Base-by-base conservation (phyloP, 129 eudicot species). In the Flaveria brownii region DNA sequence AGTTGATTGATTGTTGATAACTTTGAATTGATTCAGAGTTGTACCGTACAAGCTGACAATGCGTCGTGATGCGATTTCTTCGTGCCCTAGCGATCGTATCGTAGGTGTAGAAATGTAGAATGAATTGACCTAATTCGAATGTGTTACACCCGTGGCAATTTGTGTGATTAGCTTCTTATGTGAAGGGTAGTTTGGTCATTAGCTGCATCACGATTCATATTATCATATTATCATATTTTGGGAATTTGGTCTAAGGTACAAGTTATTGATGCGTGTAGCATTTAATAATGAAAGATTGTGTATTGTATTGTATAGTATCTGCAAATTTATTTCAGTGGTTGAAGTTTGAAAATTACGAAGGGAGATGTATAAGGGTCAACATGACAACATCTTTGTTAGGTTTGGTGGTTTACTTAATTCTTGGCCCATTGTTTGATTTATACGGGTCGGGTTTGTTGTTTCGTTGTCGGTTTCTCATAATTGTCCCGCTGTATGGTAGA, bases 261-360 rank as follows among this genome's bases (percentile, higher is more conserved):
- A 80, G 75, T 74, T 30, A 66, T 54, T 54, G 59, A 73, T 80
- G 79, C 83, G 54, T 80, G 70, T 67, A 45, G 75, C 84, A 80
- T 67, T 66, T 80, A 74, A 74, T 36, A 78, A 43, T 23, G 57
- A 56, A 70, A 54, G 36, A 46, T 50, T 79, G 26, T 49, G 78
- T 78, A 46, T 71, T 49, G 78, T 78, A 46, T 71, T 49, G 25
- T 33, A 14, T 17, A 36, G 30, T 46, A 33, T 59, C 56, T 74
- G 51, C 67, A 9, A 75, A 51, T 76, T 10, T 66, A 50, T 66
- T 41, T 59, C 25, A 30, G 77, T 70, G 23, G 82, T 46, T 78
- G 71, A 62, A 78, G 30, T 12, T 60, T 59, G 61, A 76, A 70
- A 69, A 70, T 63, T n/a, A 9, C 23, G 6, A n/a, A 43, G 73